These are phyloP conservation scores for Paraconiothyrium brasiliense DNA, from an alignment of 2,329 filamentous ascomycete species.

Conservation along the genomic window DNA sequence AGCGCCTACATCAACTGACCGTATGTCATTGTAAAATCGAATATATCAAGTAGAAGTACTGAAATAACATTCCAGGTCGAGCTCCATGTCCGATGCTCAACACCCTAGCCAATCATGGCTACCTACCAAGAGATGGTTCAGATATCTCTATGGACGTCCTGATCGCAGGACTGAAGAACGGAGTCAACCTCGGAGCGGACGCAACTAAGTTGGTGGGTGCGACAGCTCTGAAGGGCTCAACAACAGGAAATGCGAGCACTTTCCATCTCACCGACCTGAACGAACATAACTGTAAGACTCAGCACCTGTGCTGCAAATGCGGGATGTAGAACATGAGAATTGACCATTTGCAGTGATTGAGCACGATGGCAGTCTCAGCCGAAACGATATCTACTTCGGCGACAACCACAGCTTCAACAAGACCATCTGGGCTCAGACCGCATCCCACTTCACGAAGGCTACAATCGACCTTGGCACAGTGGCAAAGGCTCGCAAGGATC, in stretches of 20 bases:
- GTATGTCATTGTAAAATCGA: neutral
- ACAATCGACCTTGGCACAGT: neutral
- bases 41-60: neutral
- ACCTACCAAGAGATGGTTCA: neutral
- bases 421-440: neutral
- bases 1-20: neutral
- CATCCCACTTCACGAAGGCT: neutral
- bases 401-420: neutral
- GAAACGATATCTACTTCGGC: neutral
- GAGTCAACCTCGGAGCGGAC: neutral
- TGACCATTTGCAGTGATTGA: neutral
- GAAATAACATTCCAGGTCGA: neutral
- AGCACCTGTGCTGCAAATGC: neutral
- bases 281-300: neutral
- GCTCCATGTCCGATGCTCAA: neutral
- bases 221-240: neutral
- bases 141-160: neutral
- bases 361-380: neutral
- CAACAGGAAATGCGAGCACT: neutral
- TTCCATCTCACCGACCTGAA: neutral
- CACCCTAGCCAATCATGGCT: neutral
- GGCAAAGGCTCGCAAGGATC: neutral
- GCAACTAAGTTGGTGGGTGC: neutral
- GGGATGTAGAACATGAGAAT: neutral
- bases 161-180: neutral